Conservation (phyloP, 371 early-diverging fungal species). For the Rhizopus arrhizus region DNA sequence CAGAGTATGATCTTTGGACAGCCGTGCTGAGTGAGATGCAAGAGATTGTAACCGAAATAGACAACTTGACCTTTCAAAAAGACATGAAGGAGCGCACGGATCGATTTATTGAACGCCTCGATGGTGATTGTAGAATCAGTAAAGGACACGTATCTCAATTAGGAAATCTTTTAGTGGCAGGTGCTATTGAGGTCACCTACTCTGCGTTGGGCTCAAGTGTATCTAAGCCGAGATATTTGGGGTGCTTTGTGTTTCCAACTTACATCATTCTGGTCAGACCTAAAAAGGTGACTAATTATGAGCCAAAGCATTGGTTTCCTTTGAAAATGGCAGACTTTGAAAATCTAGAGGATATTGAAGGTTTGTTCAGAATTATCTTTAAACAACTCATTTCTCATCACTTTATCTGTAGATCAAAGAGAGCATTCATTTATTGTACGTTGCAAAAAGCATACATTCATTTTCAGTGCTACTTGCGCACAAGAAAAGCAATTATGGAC, state of each 20-base stretch:
- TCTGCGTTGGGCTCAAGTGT: constrained; percentile 40
- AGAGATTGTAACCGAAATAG: constrained; percentile 39
- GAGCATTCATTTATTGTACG: constrained; percentile 42
- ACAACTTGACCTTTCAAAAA: constrained; percentile 32
- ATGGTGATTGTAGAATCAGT: constrained; percentile 42
- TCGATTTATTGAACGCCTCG: constrained; percentile 42
- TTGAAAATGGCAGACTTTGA: constrained; percentile 50
- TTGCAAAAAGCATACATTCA: constrained; percentile 49
- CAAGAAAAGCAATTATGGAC: constrained; percentile 52
- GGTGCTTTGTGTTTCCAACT: constrained; percentile 58
- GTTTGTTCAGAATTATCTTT: constrained; percentile 12
- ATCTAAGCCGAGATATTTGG: constrained; percentile 47
- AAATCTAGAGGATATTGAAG: constrained; percentile 46
- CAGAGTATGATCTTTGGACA: constrained; percentile 31
- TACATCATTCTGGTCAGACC: constrained; percentile 58
- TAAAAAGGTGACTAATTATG: constrained; percentile 55
- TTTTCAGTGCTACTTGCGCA: constrained; percentile 47
- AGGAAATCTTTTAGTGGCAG: constrained; percentile 40
- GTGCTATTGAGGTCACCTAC: constrained; percentile 51
- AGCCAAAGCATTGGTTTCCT: constrained; percentile 65
- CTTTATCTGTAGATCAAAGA: constrained; percentile 26
- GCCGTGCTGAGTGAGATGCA: constrained; percentile 36
- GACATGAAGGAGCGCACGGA: constrained; percentile 43
- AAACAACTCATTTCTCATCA: background rate
- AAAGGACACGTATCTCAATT: constrained; percentile 34